Base-by-base conservation (phyloP, 495 filamentous ascomycete genomes). In the Hyaloscypha variabilis region DNA sequence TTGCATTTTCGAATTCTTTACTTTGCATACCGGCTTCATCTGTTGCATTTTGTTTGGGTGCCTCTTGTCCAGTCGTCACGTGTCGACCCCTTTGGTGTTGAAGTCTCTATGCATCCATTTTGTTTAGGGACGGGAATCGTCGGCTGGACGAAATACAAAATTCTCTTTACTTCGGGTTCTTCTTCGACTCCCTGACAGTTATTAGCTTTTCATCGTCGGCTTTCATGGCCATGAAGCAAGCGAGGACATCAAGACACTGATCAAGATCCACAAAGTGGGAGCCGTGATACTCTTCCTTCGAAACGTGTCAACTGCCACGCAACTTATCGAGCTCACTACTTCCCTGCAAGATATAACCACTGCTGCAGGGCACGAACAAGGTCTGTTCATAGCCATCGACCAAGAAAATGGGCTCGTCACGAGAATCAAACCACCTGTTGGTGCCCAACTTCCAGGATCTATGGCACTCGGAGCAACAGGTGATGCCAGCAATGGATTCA, bases 321-420 rank as follows among this genome's bases (percentile, higher is more conserved):
- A 82, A 62, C 74, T 83, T 21, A 75, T 76, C 66, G 77, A 79
- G 60, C 56, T 71, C 53, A 71, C 67, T 6, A 62, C 91, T 52
- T 90, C 95, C 71, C 81, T 97, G 31, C 93, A 96, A 75, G 90
- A 87, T 62, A 90, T 92, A 72, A 92, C 93, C 28, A 88, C 88
- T 73, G 82, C 93, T 77, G 88, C 92, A 62, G 91, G 91, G 51
- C 91, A 97, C 73, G 85, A 86, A 3, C 87, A 93, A 10, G 92
- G 91, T 19, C 79, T 97, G 25, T 80, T 92, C 63, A 96, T 97
- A 68, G 91, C 89, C 13, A 75, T 96, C 53, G 93, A 97, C 73
- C 93, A 97, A 70, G 93, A 97, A 75, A 97, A 97, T 89, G 93
- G 93, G 46, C 92, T 93, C 6, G 92, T 97, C 72, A 96, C 96